Evolutionary conservation across 2,329 filamentous ascomycete genomes (phyloP), one percentile per base, ranked within the genome.

Genomic region (Pleomassaria siparia): DNA sequence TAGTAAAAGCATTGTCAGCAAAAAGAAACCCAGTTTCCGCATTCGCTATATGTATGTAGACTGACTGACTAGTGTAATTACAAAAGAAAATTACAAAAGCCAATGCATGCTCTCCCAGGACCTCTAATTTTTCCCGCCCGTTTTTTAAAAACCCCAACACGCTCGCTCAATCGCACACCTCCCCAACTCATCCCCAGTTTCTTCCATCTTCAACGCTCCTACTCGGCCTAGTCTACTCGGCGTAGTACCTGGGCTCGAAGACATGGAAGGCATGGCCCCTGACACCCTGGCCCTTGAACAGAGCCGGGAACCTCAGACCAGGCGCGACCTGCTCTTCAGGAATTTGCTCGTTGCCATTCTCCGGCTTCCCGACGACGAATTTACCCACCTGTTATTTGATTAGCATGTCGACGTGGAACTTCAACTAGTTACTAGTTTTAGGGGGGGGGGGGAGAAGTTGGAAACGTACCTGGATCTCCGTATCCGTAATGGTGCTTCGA

Each of bases 201-300:
- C n/a, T 37, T 37, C 33, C 13, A 9, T 15, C 20, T 37, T 15
- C 6, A 4, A 7, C 20, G 6, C 11, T 37, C 16, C 33, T 20
- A 5, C 33, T 20, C 33, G 33, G 8, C 33, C 33, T 20, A 5
- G 18, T 18, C n/a, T 22, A 5, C 33, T 20, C 33, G 7, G 59
- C 63, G 53, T 60, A 70, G 43, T 69, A 71, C 46, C 66, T 58
- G 11, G 69, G 69, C 58, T 95, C 89, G 72, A 99, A 97, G 24
- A 97, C 94, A 71, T 99, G 94, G 72, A 97, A 99, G 51, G 80
- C 76, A 73, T 99, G 94, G 4, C 89, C 94, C 50, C 94, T 80
- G 4, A 96, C 89, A 39, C 94, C 94, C 55, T 91, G 73, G 0
- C 91, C 92, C 56, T 82, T 84, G 75, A 99, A 96, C 70, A 94